phyloP scores from a whole-genome alignment of 148 eudicot species.

The Mesembryanthemum crystallinum region DNA sequence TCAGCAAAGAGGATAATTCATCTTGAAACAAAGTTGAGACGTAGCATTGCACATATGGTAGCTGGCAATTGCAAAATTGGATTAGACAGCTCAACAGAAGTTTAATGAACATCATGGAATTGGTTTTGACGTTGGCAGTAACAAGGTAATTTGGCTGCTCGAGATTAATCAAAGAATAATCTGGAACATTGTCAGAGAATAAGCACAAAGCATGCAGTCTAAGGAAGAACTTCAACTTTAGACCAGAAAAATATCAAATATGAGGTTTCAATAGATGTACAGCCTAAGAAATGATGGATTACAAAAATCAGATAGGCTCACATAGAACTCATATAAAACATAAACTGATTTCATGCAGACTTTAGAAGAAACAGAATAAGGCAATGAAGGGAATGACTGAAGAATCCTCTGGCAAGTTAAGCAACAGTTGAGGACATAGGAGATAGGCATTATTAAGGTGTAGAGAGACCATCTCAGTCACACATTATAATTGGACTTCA shows the following conservation, averaged over 20 bases:
- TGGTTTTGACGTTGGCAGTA: no score
- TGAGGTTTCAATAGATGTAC: background rate
- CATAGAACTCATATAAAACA: background rate
- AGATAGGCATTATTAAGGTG: background rate
- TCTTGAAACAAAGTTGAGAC: no score
- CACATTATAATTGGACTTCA: no score
- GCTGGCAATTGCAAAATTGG: no score
- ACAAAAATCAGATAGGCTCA: background rate
- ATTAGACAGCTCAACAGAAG: no score
- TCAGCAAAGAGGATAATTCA: no score
- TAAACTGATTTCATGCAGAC: background rate
- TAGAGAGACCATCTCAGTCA: background rate
- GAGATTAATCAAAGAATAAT: no score
- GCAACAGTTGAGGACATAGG: background rate
- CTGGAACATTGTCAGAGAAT: no score
- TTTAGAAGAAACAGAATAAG: background rate
- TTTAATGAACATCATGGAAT: no score
- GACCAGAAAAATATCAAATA: background rate
- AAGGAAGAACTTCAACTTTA: background rate
- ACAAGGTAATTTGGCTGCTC: no score
- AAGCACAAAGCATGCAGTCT: no score
- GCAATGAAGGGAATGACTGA: background rate
- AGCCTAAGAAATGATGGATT: background rate
- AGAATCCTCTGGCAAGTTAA: background rate
- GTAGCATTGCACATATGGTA: no score